Percentiles rank a stretch among this genome's conserved stretches.
phyloP scores from a whole-genome alignment of 176 grass and related monocot genomes.

The Pharus latifolius region DNA sequence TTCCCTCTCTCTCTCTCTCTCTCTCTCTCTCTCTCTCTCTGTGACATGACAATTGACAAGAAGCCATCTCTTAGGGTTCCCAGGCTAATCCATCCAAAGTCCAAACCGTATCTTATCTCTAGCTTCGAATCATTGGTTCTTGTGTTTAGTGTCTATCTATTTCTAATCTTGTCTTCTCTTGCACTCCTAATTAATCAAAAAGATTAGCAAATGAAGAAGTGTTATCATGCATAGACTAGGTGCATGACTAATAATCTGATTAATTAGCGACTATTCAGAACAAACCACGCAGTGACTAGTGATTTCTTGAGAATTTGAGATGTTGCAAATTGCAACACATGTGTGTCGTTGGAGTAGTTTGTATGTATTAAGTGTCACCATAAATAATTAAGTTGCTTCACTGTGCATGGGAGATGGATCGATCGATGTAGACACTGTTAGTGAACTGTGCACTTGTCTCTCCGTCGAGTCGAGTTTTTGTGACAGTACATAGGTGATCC shows the following conservation, averaged over 20 bases:
- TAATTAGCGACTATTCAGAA: not conserved
- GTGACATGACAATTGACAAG: not conserved
- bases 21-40: too few species aligned
- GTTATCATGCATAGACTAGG: too few species aligned
- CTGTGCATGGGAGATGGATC: not conserved
- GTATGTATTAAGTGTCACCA: not conserved
- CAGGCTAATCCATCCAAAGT: not conserved
- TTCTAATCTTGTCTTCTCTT: not conserved
- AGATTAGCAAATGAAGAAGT: not conserved
- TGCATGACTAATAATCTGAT: too few species aligned
- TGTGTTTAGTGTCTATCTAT: not conserved
- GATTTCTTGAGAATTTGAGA: not conserved
- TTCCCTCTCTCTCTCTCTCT: too few species aligned
- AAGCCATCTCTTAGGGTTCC: not conserved
- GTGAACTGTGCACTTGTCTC: conserved; percentile 11
- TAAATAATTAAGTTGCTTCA: not conserved
- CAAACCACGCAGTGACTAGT: not conserved
- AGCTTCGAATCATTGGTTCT: not conserved
- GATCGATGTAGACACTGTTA: conserved; percentile 21
- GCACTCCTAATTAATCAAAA: not conserved
- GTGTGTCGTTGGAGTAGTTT: conserved; percentile 18
- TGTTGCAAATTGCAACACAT: not conserved
- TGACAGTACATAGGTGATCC: too few species aligned
- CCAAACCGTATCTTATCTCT: not conserved
- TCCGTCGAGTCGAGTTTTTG: conserved; percentile 1